Evolutionary conservation across 2,329 filamentous ascomycete genomes (phyloP).

Genomic region (Microsporum canis): DNA sequence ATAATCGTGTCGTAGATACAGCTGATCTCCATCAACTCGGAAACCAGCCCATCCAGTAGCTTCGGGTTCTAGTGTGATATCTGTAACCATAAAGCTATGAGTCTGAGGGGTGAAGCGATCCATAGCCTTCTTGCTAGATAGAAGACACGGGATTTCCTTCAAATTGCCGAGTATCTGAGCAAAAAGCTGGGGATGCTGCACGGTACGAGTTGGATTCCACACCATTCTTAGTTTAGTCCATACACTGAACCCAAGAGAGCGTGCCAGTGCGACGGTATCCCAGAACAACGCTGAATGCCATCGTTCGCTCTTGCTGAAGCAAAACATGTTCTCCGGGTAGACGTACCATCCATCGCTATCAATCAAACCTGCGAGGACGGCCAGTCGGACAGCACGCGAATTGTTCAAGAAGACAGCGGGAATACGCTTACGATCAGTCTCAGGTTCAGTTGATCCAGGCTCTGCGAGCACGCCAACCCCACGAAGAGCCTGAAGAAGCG

Average conservation of each 20-base stretch:
- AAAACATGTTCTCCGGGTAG: slow-evolving; percentile 10
- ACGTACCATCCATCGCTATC: slow-evolving; percentile 12
- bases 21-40: slow-evolving; percentile 41
- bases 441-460: not conserved
- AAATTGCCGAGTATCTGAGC: slow-evolving; percentile 16
- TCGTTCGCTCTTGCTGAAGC: slow-evolving; percentile 12
- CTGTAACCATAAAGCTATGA: slow-evolving; percentile 31
- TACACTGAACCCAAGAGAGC: slow-evolving; percentile 11
- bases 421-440: slow-evolving; percentile 8
- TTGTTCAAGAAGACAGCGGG: slow-evolving; percentile 13
- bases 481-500: slow-evolving; percentile 8
- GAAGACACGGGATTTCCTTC: slow-evolving; percentile 16
- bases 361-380: slow-evolving; percentile 12
- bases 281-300: slow-evolving; percentile 11
- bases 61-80: slow-evolving; percentile 35
- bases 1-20: slow-evolving; percentile 41
- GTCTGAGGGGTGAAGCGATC: slow-evolving; percentile 17
- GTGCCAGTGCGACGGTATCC: slow-evolving; percentile 13
- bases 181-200: slow-evolving; percentile 7
- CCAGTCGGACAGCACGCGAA: slow-evolving; percentile 12
- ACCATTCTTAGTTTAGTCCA: slow-evolving; percentile 6
- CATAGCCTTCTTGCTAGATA: slow-evolving; percentile 12
- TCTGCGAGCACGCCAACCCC: not conserved
- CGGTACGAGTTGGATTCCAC: slow-evolving; percentile 4
- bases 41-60: slow-evolving; percentile 41